phyloP scores from a whole-genome alignment of 164 flowering plant genomes.

The Vitis cinerea region DNA sequence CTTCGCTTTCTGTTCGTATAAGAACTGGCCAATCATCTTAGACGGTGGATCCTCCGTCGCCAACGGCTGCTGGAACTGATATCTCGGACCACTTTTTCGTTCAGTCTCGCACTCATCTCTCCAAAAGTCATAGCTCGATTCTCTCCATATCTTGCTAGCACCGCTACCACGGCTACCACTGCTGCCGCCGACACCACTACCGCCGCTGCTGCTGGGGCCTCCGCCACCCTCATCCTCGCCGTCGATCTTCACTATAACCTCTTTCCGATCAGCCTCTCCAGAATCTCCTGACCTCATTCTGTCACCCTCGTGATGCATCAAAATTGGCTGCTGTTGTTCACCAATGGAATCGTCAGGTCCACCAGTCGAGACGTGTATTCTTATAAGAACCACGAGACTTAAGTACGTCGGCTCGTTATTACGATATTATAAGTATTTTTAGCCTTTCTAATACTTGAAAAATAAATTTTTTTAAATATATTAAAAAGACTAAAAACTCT shows the following conservation, averaged over 20 bases:
- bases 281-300: conserved; percentile 11
- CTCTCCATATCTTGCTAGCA: conserved; percentile 24
- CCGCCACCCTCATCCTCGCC: not conserved
- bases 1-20: conserved; percentile 24
- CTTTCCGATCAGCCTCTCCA: conserved; percentile 9
- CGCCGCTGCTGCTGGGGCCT: not conserved
- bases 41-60: conserved; percentile 32
- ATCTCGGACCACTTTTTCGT: not conserved
- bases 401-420: no score
- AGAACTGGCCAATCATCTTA: conserved; percentile 36
- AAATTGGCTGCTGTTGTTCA: conserved; percentile 38
- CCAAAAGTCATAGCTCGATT: conserved; percentile 37
- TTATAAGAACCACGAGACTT: conserved; percentile 18
- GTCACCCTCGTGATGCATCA: conserved; percentile 13
- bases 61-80: conserved; percentile 5
- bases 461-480: no score
- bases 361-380: conserved; percentile 1
- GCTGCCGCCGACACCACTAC: not conserved
- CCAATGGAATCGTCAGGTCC: conserved; percentile 2
- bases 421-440: no score
- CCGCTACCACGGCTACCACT: not conserved
- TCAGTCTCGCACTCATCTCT: conserved; percentile 1
- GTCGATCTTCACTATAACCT: conserved; percentile 37
- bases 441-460: no score
- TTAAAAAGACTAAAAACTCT: no score